Base-by-base conservation (phyloP, 2,329 filamentous ascomycete species). In the Neurospora crassa region DNA sequence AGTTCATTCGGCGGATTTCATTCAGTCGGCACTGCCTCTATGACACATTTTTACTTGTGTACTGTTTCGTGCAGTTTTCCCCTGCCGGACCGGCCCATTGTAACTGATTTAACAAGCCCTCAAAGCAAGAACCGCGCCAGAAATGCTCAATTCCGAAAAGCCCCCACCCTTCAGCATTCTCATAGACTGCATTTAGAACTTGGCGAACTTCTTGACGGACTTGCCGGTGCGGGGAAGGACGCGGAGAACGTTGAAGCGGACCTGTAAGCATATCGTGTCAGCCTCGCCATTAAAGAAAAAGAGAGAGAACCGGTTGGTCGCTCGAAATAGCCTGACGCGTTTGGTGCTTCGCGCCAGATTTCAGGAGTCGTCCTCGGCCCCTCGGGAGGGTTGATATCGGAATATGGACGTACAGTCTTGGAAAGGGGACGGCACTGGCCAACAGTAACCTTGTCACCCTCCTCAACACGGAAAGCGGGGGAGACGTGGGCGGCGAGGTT, bases 161-260 rank as follows among this genome's bases (percentile, higher is more conserved):
- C 73, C 74, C 74, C 71, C 73, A 71, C 71, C 75, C 73, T 72
- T 70, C 73, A 63, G 53, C 29, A 63, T 16, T 63, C 24, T 29
- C 53, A 34, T 37, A 63, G 53, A n/a, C 53, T 63, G 53, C 74
- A 79, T 80, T 91, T 97, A 99, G 89, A 99, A 99, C 90, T 99
- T 99, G 89, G 85, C 88, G 91, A 99, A 99, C 84, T 90, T 86
- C 94, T 99, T 99, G 85, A 97, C 94, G 80, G 90, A 86, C 91
- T 97, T 97, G 87, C 94, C 93, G 81, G 93, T 97, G 87, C 94
- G 91, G 86, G 95, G 95, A 81, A 98, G 92, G 81, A 99, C 96
- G 82, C 96, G 94, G 83, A 99, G 93, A 83, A 97, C 94, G 89
- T 99, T 99, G 93, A 99, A 99, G 83, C 96, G 96, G 83, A 97